Evolutionary conservation across 2,329 filamentous ascomycete species (phyloP).

Genomic region (Pseudocercospora fijiensis): DNA sequence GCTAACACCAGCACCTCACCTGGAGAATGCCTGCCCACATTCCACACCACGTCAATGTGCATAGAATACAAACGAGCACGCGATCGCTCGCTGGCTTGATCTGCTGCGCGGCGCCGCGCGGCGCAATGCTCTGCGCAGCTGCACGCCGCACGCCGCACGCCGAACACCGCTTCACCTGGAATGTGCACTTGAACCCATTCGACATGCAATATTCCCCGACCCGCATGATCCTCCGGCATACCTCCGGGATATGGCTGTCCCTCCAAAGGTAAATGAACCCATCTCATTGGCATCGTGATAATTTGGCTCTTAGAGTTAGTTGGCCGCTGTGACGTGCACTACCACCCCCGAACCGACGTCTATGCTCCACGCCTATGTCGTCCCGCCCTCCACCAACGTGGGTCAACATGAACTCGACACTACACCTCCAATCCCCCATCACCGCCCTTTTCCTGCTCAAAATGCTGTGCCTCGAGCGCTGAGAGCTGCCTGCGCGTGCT

Average conservation of each 20-base stretch:
- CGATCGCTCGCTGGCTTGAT: too few species aligned
- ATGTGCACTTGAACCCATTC: conserved; percentile 2
- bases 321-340: conserved; percentile 4
- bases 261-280: neutral
- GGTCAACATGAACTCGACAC: neutral
- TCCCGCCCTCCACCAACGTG: conserved; percentile 6
- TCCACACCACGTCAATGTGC: conserved; percentile 6
- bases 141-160: neutral
- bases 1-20: conserved; percentile 3
- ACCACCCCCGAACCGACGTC: neutral
- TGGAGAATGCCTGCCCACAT: conserved; percentile 7
- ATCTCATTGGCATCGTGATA: neutral
- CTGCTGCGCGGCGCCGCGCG: too few species aligned
- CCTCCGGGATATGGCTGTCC: neutral
- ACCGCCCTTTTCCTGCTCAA: conserved; percentile 5
- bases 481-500: neutral
- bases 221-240: conserved; percentile 5
- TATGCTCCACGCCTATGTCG: conserved; percentile 1
- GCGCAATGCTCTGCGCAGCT: neutral
- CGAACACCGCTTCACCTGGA: neutral
- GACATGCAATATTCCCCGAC: conserved; percentile 15
- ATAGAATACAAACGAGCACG: neutral
- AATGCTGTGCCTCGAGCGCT: conserved; percentile 15
- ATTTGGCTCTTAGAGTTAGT: conserved; percentile 2
- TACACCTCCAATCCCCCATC: neutral